phyloP scores from a whole-genome alignment of 2,329 filamentous ascomycete species.

The Colletotrichum orbiculare region DNA sequence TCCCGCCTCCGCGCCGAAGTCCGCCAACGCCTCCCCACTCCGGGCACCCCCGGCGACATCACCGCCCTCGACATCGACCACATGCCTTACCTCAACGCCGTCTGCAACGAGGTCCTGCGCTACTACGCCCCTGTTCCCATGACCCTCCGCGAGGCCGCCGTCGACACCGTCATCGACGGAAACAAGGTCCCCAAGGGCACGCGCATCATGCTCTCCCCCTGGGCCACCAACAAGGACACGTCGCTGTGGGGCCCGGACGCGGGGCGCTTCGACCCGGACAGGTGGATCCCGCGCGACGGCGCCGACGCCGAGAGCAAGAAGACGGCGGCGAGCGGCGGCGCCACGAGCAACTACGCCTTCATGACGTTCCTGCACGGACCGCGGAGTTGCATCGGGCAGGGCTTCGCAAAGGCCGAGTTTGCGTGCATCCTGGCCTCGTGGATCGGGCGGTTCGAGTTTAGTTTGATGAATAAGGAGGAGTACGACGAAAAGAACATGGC shows the following conservation, averaged over 20 bases:
- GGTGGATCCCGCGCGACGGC: constrained; percentile 70
- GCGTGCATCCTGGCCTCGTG: constrained; percentile 82
- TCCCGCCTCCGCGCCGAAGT: constrained; percentile 75
- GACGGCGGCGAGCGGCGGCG: constrained; percentile 72
- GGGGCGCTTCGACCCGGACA: constrained; percentile 79
- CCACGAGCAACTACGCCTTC: constrained; percentile 79
- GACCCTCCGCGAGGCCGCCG: constrained; percentile 73
- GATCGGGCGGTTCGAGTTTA: constrained; percentile 79
- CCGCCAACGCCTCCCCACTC: constrained; percentile 66
- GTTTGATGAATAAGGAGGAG: constrained; percentile 66
- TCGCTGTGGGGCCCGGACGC: constrained; percentile 83
- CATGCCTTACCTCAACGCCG: constrained; percentile 82
- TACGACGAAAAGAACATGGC: constrained; percentile 74
- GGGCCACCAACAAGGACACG: constrained; percentile 76
- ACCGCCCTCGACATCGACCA: constrained; percentile 72
- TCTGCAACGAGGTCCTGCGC: constrained; percentile 82
- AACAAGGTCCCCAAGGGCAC: constrained; percentile 78
- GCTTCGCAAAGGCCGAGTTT: constrained; percentile 86
- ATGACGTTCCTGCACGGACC: constrained; percentile 90
- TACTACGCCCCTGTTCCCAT: constrained; percentile 77
- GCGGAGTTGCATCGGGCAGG: constrained; percentile 84
- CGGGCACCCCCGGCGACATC: constrained; percentile 53
- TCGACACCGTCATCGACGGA: constrained; percentile 73
- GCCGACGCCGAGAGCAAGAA: constrained; percentile 48
- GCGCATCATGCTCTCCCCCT: constrained; percentile 70